Evolutionary conservation across 306 rosid genomes (phyloP), one percentile per base, ranked within the genome.

Genomic region (Vachellia collinsii): DNA sequence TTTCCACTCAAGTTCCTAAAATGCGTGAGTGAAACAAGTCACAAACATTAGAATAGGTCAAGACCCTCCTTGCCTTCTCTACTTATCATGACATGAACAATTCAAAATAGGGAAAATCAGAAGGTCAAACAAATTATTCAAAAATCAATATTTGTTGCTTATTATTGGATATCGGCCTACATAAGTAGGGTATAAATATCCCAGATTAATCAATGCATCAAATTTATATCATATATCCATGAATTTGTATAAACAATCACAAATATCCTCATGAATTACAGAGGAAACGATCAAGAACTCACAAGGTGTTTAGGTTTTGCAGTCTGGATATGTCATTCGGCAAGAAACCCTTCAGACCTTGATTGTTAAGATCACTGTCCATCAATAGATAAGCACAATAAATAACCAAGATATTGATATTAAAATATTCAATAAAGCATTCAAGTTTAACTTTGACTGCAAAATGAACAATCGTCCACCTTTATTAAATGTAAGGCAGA

Each of bases 1-100:
- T 92, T 96, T 88, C 97, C 97, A 84, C 99, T 93, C 86, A 96
- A 87, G 83, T 96, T 96, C 86, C 99, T 96, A 91, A 11, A 25
- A 70, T 78, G 48, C 50, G 67, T 38, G 73, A 20, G 66, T 42
- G 47, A 58, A 64, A 61, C 13, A 68, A 42, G n/a, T 68, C 19
- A 68, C 36, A 65, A 77, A 83, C 64, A 83, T 80, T 82, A 80
- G 83, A 70, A 81, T 77, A 68, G n/a, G 88, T 22, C 64, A 34
- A 11, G 75, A 82, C 65, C 62, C 53, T 48, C 37, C 50, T 16
- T 10, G 13, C 1, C 68, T 6, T 61, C 53, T 80, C 72, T 48
- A 42, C 48, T 48, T 83, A 59, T 77, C 42, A 48, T 51, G 66
- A 54, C 70, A 80, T 12, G 70, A 76, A 8, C 41, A 68, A 42